Base-by-base conservation (phyloP, 2,329 filamentous ascomycete genomes). In the Sarocladium brachiariae region DNA sequence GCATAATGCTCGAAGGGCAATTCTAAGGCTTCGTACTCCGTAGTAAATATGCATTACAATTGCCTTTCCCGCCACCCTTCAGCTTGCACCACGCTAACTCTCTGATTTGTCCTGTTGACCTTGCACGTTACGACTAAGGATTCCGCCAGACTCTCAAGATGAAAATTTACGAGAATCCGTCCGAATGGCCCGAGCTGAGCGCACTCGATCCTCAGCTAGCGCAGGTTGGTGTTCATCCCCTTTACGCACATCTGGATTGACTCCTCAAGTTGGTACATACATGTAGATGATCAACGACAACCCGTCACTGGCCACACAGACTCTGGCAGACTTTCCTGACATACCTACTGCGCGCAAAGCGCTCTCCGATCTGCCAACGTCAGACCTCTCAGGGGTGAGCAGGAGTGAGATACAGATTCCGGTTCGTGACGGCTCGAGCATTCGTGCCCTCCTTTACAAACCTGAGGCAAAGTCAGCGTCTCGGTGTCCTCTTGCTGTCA, bases 401-500 rank as follows among this genome's bases (percentile, higher is more conserved):
- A 45, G 16, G 39, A 45, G 39, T n/a, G 39, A 45, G 39, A 45
- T 45, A 45, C 39, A 45, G 24, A 45, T 45, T n/a, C 39, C 39
- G n/a, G 39, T 45, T n/a, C 39, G 39, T 14, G 39, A 45, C 16
- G 39, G 39, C 39, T 45, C 39, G 21, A 45, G 39, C 39, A 45
- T 45, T 23, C 39, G 39, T n/a, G 39, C 39, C 14, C 6, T 45
- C 3, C 13, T 27, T 27, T 45, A 45, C 24, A 16, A 45, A 30
- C 24, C 24, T 16, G 21, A 45, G 24, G 39, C 21, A 27, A 45
- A 45, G 39, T 11, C 39, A 27, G 21, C 11, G 14, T 21, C 5
- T 27, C 21, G 14, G 10, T 27, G 5, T 30, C 39, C 39, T n/a
- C 23, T 45, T 19, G 39, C 39, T 18, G 57, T 76, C 43, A 70